These are phyloP conservation scores for Chalaropsis ovoidea DNA, from an alignment of 2,329 filamentous ascomycete genomes.

Conservation along the genomic window DNA sequence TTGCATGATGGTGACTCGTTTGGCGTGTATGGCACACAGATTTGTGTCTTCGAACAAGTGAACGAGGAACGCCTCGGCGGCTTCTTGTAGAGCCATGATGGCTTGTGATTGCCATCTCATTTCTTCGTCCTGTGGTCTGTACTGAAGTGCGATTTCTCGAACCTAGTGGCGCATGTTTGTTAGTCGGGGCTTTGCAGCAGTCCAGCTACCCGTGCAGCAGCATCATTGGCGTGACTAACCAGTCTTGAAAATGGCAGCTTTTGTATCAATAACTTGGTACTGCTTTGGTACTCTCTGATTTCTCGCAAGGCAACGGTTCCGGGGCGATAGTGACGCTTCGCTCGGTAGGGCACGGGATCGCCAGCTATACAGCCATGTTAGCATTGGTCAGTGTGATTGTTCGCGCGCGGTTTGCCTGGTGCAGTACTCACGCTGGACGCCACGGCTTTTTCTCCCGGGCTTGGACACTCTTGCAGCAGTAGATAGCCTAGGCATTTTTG, in stretches of 20 bases:
- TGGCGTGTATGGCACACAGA: constrained; percentile 91
- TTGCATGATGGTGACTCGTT: constrained; percentile 93
- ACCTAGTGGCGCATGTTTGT: constrained; percentile 37
- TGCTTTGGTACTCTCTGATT: constrained; percentile 82
- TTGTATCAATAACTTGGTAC: constrained; percentile 72
- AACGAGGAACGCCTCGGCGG: constrained; percentile 89
- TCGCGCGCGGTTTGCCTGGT: background rate
- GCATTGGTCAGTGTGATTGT: background rate
- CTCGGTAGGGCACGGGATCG: constrained; percentile 56
- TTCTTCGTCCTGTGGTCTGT: constrained; percentile 53
- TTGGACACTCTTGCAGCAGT: constrained; percentile 15
- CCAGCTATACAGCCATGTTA: constrained; percentile 45
- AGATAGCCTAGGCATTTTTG: constrained; percentile 20
- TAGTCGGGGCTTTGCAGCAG: background rate
- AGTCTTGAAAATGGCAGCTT: constrained; percentile 74
- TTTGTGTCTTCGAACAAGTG: constrained; percentile 96
- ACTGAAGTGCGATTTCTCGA: constrained; percentile 60
- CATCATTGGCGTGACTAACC: constrained; percentile 36
- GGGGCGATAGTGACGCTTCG: constrained; percentile 57
- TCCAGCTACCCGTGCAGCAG: background rate
- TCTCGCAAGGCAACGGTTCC: constrained; percentile 84
- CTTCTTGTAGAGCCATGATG: constrained; percentile 86
- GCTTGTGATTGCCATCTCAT: constrained; percentile 95
- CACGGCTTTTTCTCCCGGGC: constrained; percentile 16
- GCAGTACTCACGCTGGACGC: constrained; percentile 20